phyloP scores from a whole-genome alignment of 257 asterid species.

The Nicotiana tabacum region DNA sequence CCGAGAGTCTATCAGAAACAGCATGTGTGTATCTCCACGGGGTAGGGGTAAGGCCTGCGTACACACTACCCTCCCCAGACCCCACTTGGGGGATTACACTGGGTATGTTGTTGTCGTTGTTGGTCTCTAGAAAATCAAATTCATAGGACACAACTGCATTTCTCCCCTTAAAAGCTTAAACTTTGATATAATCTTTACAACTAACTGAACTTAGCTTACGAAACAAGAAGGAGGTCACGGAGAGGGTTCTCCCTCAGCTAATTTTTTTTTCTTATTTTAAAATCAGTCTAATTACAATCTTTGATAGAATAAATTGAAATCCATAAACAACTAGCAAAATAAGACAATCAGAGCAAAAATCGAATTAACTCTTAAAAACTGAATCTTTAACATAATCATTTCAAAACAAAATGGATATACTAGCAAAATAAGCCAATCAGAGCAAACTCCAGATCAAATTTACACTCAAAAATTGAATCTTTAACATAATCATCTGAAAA shows the following conservation, averaged over 20 bases:
- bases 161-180: neutral
- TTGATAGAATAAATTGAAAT: neutral
- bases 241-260: neutral
- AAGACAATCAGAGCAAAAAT: neutral
- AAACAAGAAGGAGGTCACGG: too few relatives aligned
- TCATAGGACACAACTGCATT: neutral
- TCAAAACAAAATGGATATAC: neutral
- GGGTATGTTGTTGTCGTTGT: too few relatives aligned
- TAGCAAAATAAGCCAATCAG: neutral
- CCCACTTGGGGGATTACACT: too few relatives aligned
- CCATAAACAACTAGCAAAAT: neutral
- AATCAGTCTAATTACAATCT: neutral
- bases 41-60: too few relatives aligned
- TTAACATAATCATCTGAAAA: neutral
- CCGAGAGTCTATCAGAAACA: too few relatives aligned
- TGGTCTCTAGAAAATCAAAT: neutral
- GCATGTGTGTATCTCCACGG: too few relatives aligned
- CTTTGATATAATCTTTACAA: too few relatives aligned
- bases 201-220: too few relatives aligned
- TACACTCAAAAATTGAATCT: too few relatives aligned
- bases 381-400: neutral
- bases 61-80: too few relatives aligned
- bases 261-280: too few relatives aligned
- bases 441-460: neutral
- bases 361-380: neutral